Base-by-base conservation (phyloP, 306 rosid species). In the Vigna radiata region DNA sequence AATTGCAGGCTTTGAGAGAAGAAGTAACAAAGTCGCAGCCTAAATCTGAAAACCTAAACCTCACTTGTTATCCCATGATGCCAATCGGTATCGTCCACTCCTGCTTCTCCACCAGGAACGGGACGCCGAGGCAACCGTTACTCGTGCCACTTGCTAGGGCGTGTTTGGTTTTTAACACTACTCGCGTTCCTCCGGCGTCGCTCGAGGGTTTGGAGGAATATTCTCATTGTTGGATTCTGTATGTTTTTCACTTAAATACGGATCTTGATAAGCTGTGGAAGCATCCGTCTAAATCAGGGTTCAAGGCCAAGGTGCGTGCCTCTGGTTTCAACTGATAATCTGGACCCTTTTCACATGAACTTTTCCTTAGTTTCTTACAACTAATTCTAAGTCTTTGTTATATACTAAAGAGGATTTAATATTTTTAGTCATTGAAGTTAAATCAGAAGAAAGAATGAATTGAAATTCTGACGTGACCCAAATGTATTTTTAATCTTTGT, bases 91-190 rank as follows among this genome's bases (percentile, higher is more conserved):
- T 53, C 76, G 73, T 95, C 27, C 90, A 79, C 16, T 95, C 98
- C 12, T 89, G 96, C 86, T 95, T 90, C 88, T 86, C 97, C 68
- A 88, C 96, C 52, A 95, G 98, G 89, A 90, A 95, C 71, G 98
- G 98, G 41, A 92, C 98, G 12, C 98, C 98, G 3, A 87, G 98
- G 84, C 98, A 95, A 81, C 97, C 98, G 21, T 89, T 92, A 73
- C 83, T 95, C 66, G 98, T 92, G 39, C 97, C 98, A 43, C 98
- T 95, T 81, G 93, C 97, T 4, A 92, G 93, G 80, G 97, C 98
- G 71, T 80, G 90, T 29, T 81, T 95, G 91, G 82, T 90, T 72
- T 95, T 92, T 69, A 83, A 88, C 81, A 67, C 92, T 33, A 25
- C 87, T 55, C 91, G 90, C 50, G 96, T 95, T 50, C 97, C 97